These are phyloP conservation scores for Botrytis elliptica DNA, from an alignment of 2,329 filamentous ascomycete species.

Conservation along the genomic window DNA sequence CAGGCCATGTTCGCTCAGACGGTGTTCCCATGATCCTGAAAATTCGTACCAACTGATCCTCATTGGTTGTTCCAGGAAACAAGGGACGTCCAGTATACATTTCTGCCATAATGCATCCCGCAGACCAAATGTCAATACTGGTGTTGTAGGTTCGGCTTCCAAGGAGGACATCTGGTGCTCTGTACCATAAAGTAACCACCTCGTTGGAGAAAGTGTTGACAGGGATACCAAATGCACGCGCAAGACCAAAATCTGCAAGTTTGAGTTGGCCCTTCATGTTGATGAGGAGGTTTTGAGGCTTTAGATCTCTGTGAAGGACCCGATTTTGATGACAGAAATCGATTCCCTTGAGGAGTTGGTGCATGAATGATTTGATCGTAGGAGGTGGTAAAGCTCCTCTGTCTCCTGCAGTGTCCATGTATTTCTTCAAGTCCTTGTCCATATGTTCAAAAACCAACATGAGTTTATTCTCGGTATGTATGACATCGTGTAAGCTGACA, in stretches of 20 bases:
- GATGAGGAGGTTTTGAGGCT: slow-evolving; percentile 95
- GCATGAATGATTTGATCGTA: slow-evolving; percentile 99
- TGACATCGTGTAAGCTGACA: slow-evolving; percentile 94
- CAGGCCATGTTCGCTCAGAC: slow-evolving; percentile 91
- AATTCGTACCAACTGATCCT: slow-evolving; percentile 95
- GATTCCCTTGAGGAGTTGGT: slow-evolving; percentile 91
- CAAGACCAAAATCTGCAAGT: slow-evolving; percentile 90
- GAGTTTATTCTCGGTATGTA: slow-evolving; percentile 98
- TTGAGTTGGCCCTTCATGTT: slow-evolving; percentile 89
- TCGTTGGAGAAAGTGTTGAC: slow-evolving; percentile 99
- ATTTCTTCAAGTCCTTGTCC: slow-evolving; percentile 97
- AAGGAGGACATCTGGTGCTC: slow-evolving; percentile 90
- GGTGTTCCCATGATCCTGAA: slow-evolving; percentile 99
- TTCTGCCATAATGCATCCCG: slow-evolving; percentile 99
- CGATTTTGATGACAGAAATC: slow-evolving; percentile 98
- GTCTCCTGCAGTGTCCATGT: slow-evolving; percentile 94
- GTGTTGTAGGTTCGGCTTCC: slow-evolving; percentile 97
- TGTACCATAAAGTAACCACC: slow-evolving; percentile 96
- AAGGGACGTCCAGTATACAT: slow-evolving; percentile 96
- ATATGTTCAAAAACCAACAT: slow-evolving; percentile 99
- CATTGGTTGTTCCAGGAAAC: slow-evolving; percentile 96
- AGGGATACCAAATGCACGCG: slow-evolving; percentile 91
- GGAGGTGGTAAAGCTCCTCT: slow-evolving; percentile 82
- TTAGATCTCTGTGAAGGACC: slow-evolving; percentile 91
- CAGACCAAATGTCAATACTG: slow-evolving; percentile 99